Evolutionary conservation across 1,139 yeast genomes (phyloP).

Genomic region (Hyphopichia pseudoburtonii): DNA sequence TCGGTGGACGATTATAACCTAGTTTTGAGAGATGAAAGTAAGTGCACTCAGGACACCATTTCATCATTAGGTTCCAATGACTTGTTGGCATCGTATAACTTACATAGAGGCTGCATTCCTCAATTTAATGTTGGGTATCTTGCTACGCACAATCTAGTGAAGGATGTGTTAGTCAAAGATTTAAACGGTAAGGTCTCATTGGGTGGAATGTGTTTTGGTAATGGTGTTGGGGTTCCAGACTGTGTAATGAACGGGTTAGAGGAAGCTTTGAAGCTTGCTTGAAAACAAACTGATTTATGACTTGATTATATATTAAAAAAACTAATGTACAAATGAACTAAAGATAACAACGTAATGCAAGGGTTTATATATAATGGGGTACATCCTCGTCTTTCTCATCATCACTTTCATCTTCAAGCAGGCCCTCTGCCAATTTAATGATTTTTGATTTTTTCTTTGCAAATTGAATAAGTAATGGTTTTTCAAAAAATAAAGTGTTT

Average conservation of each 20-base stretch:
- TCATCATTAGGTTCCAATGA: conserved; percentile 29
- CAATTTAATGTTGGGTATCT: conserved; percentile 76
- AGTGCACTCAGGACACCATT: conserved; percentile 23
- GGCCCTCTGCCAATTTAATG: conserved; percentile 7
- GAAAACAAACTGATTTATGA: background rate
- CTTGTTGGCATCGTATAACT: conserved; percentile 34
- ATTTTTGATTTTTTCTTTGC: conserved; percentile 40
- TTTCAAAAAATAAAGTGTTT: conserved; percentile 54
- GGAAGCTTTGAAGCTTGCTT: conserved; percentile 45
- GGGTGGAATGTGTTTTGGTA: conserved; percentile 83
- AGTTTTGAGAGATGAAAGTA: conserved; percentile 26
- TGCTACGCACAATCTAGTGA: conserved; percentile 40
- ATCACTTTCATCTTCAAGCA: background rate
- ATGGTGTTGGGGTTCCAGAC: conserved; percentile 89
- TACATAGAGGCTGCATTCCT: conserved; percentile 68
- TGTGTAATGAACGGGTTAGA: conserved; percentile 66
- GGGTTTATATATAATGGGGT: conserved; percentile 1
- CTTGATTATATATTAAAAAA: background rate
- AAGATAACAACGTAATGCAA: background rate
- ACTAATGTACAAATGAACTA: background rate
- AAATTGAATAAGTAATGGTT: conserved; percentile 49
- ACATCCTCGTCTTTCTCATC: background rate
- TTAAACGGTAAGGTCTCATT: conserved; percentile 50
- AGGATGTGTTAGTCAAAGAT: conserved; percentile 27
- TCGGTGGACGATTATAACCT: conserved; percentile 35